These are phyloP conservation scores for Panicum hallii DNA, from an alignment of 202 grass and related monocot genomes.

Conservation along the genomic window DNA sequence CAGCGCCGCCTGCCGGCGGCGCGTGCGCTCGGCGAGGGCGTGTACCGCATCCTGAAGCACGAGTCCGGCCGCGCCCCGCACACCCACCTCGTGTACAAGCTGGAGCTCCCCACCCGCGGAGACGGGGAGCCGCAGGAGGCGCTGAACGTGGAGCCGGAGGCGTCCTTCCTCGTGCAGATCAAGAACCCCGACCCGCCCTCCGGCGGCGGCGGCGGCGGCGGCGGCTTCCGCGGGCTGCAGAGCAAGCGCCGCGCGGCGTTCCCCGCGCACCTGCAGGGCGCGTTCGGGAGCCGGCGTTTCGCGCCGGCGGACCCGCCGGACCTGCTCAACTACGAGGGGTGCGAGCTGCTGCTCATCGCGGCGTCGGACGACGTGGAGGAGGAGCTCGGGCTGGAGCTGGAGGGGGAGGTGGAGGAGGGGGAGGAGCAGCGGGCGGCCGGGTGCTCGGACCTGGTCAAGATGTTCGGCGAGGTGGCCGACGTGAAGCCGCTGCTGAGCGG, in stretches of 20 bases:
- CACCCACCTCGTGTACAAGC: constrained; percentile 92
- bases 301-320: constrained; percentile 77
- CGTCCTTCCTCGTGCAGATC: constrained; percentile 84
- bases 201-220: not conserved
- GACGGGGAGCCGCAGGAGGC: constrained; percentile 62
- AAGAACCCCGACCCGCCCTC: constrained; percentile 70
- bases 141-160: constrained; percentile 76
- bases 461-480: constrained; percentile 54
- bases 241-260: constrained; percentile 73
- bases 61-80: constrained; percentile 46
- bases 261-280: constrained; percentile 69
- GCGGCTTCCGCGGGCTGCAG: constrained; percentile 64
- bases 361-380: constrained; percentile 80
- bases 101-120: constrained; percentile 62
- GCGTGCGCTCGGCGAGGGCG: constrained; percentile 76
- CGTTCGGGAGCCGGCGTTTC: constrained; percentile 58
- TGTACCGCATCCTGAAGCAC: constrained; percentile 88
- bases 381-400: constrained; percentile 77
- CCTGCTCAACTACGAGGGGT: constrained; percentile 89
- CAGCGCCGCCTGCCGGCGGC: constrained; percentile 50
- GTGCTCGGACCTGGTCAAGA: constrained; percentile 57
- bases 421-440: not conserved
- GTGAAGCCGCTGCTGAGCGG: constrained; percentile 57
- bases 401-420: constrained; percentile 43
- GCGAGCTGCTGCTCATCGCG: constrained; percentile 82